A percentile compares a stretch with the other conserved stretches of the same genome.
Conservation (phyloP, 2,329 filamentous ascomycete genomes). For the Neobulgaria alba region DNA sequence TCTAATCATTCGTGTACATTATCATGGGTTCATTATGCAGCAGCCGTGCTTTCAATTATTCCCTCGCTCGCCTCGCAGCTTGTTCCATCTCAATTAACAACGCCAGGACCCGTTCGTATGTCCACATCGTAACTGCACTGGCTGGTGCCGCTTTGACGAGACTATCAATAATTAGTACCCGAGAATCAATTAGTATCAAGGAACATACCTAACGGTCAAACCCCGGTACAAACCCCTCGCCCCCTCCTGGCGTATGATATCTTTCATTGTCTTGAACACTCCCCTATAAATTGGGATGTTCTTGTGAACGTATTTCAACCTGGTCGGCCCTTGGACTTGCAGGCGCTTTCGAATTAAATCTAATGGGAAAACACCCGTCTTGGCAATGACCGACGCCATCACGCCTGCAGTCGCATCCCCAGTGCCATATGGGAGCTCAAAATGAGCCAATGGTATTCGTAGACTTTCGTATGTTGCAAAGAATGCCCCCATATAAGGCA, state of each 20-base stretch:
- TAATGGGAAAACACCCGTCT: conserved; percentile 85
- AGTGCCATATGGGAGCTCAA: conserved; percentile 60
- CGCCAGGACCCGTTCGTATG: conserved; percentile 54
- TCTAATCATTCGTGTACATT: not conserved
- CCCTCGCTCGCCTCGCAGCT: not conserved
- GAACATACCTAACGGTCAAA: conserved; percentile 56
- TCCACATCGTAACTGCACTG: conserved; percentile 71
- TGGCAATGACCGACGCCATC: conserved; percentile 69
- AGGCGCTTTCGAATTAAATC: conserved; percentile 88
- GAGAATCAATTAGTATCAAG: not conserved
- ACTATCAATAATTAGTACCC: conserved; percentile 30
- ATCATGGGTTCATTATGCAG: not conserved
- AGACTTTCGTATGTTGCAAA: conserved; percentile 82
- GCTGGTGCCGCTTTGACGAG: conserved; percentile 85
- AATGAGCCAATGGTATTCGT: conserved; percentile 45
- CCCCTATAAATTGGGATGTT: conserved; percentile 78
- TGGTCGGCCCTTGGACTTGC: conserved; percentile 88
- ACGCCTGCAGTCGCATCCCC: conserved; percentile 80
- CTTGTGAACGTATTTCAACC: conserved; percentile 67
- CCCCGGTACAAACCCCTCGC: conserved; percentile 77
- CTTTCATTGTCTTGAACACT: conserved; percentile 54
- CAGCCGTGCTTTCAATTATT: not conserved
- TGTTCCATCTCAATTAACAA: conserved; percentile 21
- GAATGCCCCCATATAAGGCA: conserved; percentile 96
- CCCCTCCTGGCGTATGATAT: conserved; percentile 67